phyloP scores from a whole-genome alignment of 1,139 yeast genomes.

The Saccharomyces hybrid region DNA sequence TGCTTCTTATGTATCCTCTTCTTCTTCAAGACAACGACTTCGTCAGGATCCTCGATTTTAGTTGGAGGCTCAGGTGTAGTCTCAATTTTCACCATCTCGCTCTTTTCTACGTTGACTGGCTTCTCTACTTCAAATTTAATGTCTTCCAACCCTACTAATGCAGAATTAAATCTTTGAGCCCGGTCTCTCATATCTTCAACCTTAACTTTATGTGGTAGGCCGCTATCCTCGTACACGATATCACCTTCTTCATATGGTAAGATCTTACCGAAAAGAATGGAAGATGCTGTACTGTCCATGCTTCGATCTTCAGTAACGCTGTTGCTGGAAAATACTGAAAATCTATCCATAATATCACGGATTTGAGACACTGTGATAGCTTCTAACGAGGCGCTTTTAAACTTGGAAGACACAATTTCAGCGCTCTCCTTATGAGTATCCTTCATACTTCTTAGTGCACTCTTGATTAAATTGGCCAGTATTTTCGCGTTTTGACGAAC shows the following conservation, averaged over 20 bases:
- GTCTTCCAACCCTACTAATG: not conserved
- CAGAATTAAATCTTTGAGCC: not conserved
- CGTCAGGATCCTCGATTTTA: constrained; percentile 33
- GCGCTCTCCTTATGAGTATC: constrained; percentile 8
- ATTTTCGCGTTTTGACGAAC: constrained; percentile 52
- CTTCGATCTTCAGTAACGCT: not conserved
- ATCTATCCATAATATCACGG: not conserved
- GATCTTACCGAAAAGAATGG: not conserved
- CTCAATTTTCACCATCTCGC: not conserved
- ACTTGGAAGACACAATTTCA: not conserved
- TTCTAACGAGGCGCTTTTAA: not conserved
- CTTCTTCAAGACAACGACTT: constrained; percentile 46
- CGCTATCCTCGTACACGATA: not conserved
- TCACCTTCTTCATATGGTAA: not conserved
- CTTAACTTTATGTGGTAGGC: not conserved
- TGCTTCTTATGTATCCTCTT: constrained; percentile 15
- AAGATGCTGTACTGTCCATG: not conserved
- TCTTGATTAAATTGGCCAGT: constrained; percentile 46
- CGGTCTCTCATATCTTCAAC: not conserved
- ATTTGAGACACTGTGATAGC: not conserved
- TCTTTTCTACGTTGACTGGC: not conserved
- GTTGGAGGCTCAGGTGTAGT: constrained; percentile 3
- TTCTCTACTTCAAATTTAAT: not conserved
- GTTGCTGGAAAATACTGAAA: not conserved
- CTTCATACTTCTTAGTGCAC: constrained; percentile 17